Evolutionary conservation across 164 flowering plant genomes (phyloP), one percentile per base, ranked within the genome.

Genomic region (Sextonia rubra): DNA sequence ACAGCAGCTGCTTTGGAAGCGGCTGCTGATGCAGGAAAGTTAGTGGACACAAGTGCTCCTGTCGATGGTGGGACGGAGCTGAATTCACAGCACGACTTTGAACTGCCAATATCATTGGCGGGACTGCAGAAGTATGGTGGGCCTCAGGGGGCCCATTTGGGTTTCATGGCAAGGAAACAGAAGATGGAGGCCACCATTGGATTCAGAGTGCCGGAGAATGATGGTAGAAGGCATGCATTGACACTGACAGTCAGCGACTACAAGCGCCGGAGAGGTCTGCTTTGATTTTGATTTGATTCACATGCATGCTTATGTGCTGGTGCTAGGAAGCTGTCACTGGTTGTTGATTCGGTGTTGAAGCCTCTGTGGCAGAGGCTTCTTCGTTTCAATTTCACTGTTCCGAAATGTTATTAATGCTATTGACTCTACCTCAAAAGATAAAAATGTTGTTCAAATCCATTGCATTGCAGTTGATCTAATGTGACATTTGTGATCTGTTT

Each of bases 21-120:
- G 18, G 98, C 97, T 70, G 98, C 97, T 32, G 97, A 61, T 80
- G 98, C 98, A 0, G 98, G 99, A 71, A 95, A 93, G 80, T 75
- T 95, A 83, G 90, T 91, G 66, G 99, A 93, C 73, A 95, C 99
- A 1, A 86, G 78, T 67, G 99, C 98, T 18, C 99, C 99, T 8
- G 89, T 95, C n/a, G 99, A 90, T 79, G 83, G 71, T 73, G 98
- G 98, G 66, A 91, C 97, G 4, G 92, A 85, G 68, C 84, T 86
- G 11, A 83, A 95, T 74, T 17, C 79, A 49, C 76, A 93, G 80
- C 98, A 95, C 64, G 69, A 89, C 78, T 95, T 93, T 77, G 94
- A 93, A 48, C 77, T 95, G 62, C 87, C 88, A n/a, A 90, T 93
- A 56, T 88, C 99, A 3, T 75, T 95, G 81, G 79, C 85, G 23